These are phyloP conservation scores for Penicillium fuscoglaucum DNA, from an alignment of 2,329 filamentous ascomycete genomes.

Conservation along the genomic window DNA sequence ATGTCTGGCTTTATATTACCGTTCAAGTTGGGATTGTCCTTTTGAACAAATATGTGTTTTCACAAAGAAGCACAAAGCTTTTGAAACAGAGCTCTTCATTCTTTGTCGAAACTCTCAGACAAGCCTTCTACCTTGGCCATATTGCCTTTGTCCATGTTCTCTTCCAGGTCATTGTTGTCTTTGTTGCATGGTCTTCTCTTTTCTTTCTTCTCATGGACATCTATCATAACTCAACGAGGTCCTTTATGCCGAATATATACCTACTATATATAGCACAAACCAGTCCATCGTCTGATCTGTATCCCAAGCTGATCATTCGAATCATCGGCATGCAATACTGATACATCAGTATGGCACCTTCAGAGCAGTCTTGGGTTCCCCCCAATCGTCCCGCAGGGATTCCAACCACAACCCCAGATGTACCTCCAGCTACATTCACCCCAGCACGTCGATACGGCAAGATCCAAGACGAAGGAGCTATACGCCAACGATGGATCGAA, in stretches of 20 bases:
- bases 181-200: neutral
- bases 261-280: neutral
- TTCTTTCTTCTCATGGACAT: neutral
- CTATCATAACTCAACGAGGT: neutral
- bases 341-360: neutral
- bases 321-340: neutral
- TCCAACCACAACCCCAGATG: neutral
- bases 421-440: neutral
- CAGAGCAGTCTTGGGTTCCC: neutral
- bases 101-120: neutral
- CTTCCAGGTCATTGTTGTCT: neutral
- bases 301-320: neutral
- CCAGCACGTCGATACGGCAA: neutral
- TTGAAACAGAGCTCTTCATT: neutral
- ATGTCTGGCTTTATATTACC: neutral
- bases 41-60: neutral
- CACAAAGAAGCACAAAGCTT: neutral
- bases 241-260: neutral
- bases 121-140: neutral
- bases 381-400: neutral
- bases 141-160: too few relatives aligned
- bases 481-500: slow-evolving; percentile 3
- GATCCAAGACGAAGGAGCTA: neutral
- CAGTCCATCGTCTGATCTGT: neutral
- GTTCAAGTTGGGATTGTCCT: neutral